Conservation (phyloP, 345 rosid species). For the Dovyalis caffra region DNA sequence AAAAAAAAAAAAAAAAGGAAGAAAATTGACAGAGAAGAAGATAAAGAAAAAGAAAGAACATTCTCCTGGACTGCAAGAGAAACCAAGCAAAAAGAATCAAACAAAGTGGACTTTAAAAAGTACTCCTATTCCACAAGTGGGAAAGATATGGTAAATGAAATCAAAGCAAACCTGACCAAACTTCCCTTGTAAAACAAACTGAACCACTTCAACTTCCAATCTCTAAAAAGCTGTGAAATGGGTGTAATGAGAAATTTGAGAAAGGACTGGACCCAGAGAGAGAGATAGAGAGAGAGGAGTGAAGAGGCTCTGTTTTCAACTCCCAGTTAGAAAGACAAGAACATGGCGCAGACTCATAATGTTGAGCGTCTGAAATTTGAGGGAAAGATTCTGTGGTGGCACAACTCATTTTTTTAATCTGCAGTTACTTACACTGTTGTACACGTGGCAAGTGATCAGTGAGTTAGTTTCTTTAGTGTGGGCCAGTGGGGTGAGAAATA, state of each 20-base stretch:
- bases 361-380: not conserved
- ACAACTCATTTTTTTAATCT: not conserved
- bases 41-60: not conserved
- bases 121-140: not conserved
- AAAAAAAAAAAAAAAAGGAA: not conserved
- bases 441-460: not conserved
- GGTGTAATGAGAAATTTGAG: not conserved
- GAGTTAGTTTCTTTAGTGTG: not conserved
- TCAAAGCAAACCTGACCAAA: not conserved
- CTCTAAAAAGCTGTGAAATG: not conserved
- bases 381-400: not conserved
- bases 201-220: not conserved
- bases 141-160: not conserved
- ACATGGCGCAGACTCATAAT: not conserved
- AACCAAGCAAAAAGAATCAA: not conserved
- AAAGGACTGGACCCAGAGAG: not conserved
- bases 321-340: not conserved
- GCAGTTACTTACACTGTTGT: not conserved
- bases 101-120: not conserved
- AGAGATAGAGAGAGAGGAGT: not conserved
- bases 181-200: not conserved
- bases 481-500: not conserved
- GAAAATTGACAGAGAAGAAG: not conserved
- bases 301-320: not conserved
- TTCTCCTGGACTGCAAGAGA: not conserved